Base-by-base conservation (phyloP, 225 moss, liverwort and hornwort species). In the Physcomitrellopsis africana region DNA sequence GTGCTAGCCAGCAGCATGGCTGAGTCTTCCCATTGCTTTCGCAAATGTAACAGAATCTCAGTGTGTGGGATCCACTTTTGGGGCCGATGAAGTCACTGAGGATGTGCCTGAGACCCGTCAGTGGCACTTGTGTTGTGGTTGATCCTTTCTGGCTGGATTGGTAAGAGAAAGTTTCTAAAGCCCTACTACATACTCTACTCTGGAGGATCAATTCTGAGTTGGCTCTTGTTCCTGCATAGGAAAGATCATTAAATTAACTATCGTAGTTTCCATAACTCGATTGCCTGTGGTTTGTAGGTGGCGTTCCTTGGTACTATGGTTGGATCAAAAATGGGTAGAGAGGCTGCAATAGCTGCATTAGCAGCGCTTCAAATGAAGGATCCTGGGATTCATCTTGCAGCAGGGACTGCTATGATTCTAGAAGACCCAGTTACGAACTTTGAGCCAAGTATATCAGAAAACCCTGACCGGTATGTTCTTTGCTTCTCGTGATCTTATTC, bases 301-400 rank as follows among this genome's bases (percentile, higher is more conserved):
- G 89, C 94, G 37, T 95, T 99, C 79, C 92, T 99, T 81, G 90
- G 89, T 43, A 93, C 90, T 41, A 93, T 99, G 92, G 86, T 99
- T 66, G 95, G 99, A 51, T 88, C 95, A 46, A 79, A 86, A 76
- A 75, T 99, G 27, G 93, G 92, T 85, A 84, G 86, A 69, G 86
- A 90, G 81, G 92, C 93, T 73, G 95, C 99, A 49, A 77, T 81
- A 79, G 88, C 88, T 87, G 95, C 99, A 73, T 72, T 99, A 76
- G 86, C 85, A 76, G 74, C 90, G n/a, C 71, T 95, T 74, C 67
- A 80, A 68, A 86, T 85, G 78, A 90, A 93, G 70, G 93, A 95
- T 44, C 92, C 97, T 67, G 92, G 91, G 23, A 80, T 87, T 80
- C 88, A 80, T 84, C 89, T 96, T 60, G 92, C 94, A 9, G 88